A percentile compares a stretch with the other conserved stretches of the same genome.
phyloP scores from a whole-genome alignment of 495 filamentous ascomycete genomes.

The Apiosordaria backusii region DNA sequence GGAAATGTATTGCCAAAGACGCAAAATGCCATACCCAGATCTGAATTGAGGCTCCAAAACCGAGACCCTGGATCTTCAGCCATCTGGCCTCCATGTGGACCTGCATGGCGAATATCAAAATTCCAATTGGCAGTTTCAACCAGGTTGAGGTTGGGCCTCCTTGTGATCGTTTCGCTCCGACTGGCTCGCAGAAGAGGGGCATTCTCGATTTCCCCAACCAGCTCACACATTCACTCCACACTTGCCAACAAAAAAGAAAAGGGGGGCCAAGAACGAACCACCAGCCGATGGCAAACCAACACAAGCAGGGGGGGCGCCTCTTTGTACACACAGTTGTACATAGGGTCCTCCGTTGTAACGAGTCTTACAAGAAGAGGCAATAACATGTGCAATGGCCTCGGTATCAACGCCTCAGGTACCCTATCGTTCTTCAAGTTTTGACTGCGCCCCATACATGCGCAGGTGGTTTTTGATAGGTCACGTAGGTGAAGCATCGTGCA shows the following conservation, averaged over 20 bases:
- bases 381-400: too few relatives aligned
- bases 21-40: background rate
- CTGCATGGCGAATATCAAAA: background rate
- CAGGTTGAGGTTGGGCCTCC: background rate
- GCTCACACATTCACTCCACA: background rate
- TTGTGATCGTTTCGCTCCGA: background rate
- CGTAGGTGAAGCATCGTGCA: too few relatives aligned
- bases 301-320: background rate
- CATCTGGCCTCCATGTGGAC: background rate
- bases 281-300: background rate
- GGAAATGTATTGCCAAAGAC: too few relatives aligned
- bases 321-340: too few relatives aligned
- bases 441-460: too few relatives aligned
- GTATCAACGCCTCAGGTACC: too few relatives aligned
- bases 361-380: too few relatives aligned
- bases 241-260: background rate
- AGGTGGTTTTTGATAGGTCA: too few relatives aligned
- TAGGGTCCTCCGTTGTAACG: too few relatives aligned
- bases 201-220: background rate
- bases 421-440: too few relatives aligned
- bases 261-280: background rate
- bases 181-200: background rate
- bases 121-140: background rate
- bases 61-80: background rate
- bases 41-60: background rate